Evolutionary conservation across 1,284 basidiomycete species (phyloP), one percentile per base, ranked within the genome.

Genomic region (Exobasidium rhododendri): DNA sequence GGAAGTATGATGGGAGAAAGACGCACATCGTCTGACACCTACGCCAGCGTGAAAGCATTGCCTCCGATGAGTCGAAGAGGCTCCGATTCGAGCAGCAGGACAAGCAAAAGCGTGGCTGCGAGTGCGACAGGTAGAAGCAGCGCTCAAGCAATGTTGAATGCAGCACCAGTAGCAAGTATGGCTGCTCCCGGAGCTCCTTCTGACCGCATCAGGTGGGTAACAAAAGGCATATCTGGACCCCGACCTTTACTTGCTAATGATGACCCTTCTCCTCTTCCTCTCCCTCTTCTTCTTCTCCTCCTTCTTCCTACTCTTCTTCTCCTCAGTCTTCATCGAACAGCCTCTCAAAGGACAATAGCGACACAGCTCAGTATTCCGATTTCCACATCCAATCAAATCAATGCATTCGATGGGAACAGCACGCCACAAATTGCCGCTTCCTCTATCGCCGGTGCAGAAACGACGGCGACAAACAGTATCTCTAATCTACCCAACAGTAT

Each of bases 1-100:
- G 74, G 73, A 20, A 71, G 73, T 52, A 47, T 73, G 13, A 71
- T 75, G 67, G 70, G 69, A 32, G 74, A 73, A 29, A 58, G 73
- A 14, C 58, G 74, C 4, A 73, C 73, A 56, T 70, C 67, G 55
- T 65, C 65, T 14, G 74, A 76, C 49, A 76, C 74, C 1, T 71
- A 68, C 50, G 74, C 74, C 22, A 73, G 70, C 55, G 54, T 76
- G 47, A 71, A 67, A 49, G 74, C 74, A 20, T 45, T 76, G 45
- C 74, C 74, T n/a, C 74, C 74, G 20, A 64, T 73, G 24, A 75
- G 73, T 56, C 55, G 74, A n/a, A 59, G 74, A n/a, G 74, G 74
- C 7, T 71, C 69, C 51, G 74, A 74, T 56, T 67, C 67, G 6
- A 70, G 67, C 13, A 65, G 66, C 11, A 64, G 69, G 14, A 76